phyloP scores from a whole-genome alignment of 495 filamentous ascomycete species.

The Hypoxylon intermedium region DNA sequence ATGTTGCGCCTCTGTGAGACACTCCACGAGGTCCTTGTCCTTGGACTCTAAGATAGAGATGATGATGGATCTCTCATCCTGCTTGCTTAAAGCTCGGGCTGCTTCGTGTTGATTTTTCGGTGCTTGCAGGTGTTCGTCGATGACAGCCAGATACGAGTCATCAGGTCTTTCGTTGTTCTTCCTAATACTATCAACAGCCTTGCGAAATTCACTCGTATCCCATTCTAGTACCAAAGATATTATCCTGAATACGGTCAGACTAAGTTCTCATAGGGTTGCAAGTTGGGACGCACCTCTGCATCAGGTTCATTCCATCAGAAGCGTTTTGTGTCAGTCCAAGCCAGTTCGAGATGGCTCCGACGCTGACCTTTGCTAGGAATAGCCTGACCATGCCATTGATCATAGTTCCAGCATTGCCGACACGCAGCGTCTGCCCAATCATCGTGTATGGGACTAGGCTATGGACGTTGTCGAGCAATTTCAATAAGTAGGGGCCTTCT shows the following conservation, averaged over 20 bases:
- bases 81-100: conserved; percentile 48
- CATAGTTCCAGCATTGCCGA: conserved; percentile 74
- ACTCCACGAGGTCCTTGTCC: conserved; percentile 33
- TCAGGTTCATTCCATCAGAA: conserved; percentile 72
- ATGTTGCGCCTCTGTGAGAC: conserved; percentile 60
- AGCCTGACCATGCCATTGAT: conserved; percentile 67
- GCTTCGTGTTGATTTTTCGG: conserved; percentile 58
- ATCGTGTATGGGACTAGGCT: conserved; percentile 66
- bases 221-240: conserved; percentile 67
- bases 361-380: conserved; percentile 68
- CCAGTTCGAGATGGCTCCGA: conserved; percentile 70
- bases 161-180: conserved; percentile 54
- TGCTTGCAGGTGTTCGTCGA: conserved; percentile 57
- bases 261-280: neutral
- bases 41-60: conserved; percentile 54
- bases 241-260: conserved; percentile 54
- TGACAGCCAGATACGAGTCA: conserved; percentile 56
- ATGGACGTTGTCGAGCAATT: conserved; percentile 63
- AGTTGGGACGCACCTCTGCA: conserved; percentile 60
- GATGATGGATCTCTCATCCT: conserved; percentile 55
- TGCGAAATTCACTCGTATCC: conserved; percentile 65
- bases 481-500: conserved; percentile 67
- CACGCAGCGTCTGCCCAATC: conserved; percentile 66
- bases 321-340: conserved; percentile 64
- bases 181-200: conserved; percentile 60